Percentiles rank a stretch among this genome's conserved stretches.
phyloP scores from a whole-genome alignment of 2,329 filamentous ascomycete species.

The Cordyceps militaris region DNA sequence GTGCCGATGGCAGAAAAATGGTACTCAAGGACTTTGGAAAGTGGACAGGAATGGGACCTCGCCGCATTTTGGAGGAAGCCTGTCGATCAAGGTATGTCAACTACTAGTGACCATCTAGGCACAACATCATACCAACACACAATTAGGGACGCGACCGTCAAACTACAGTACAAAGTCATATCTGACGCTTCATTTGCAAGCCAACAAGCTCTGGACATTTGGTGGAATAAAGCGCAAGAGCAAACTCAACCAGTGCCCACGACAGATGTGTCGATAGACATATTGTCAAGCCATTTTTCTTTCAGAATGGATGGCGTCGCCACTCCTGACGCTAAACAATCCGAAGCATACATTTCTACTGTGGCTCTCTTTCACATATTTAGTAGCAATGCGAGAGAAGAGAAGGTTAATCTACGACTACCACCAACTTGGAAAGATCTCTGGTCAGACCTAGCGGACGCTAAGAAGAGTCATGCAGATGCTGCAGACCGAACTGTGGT shows the following conservation, averaged over 20 bases:
- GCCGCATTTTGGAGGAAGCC: constrained; percentile 75
- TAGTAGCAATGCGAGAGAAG: constrained; percentile 69
- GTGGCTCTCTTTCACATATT: constrained; percentile 76
- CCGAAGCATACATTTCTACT: constrained; percentile 80
- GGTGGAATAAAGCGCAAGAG: constrained; percentile 71
- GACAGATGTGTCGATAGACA: constrained; percentile 37
- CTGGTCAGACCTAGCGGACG: constrained; percentile 69
- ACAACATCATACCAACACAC: constrained; percentile 5
- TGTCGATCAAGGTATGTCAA: constrained; percentile 63
- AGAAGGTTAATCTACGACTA: constrained; percentile 73
- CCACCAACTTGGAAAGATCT: constrained; percentile 77
- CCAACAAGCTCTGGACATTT: constrained; percentile 65
- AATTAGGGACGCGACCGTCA: constrained; percentile 60
- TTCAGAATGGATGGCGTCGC: constrained; percentile 71
- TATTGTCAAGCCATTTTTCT: constrained; percentile 46
- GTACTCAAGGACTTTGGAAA: constrained; percentile 78
- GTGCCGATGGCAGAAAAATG: constrained; percentile 46
- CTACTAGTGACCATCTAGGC: neutral
- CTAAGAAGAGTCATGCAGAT: constrained; percentile 64
- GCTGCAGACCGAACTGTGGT: constrained; percentile 62
- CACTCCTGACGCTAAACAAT: constrained; percentile 69
- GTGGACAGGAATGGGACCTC: constrained; percentile 68
- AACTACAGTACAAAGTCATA: constrained; percentile 59
- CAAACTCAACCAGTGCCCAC: constrained; percentile 28
- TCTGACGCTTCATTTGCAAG: constrained; percentile 70